Evolutionary conservation across 208 protist genomes (phyloP).

Genomic region (Trypanosoma congolense): DNA sequence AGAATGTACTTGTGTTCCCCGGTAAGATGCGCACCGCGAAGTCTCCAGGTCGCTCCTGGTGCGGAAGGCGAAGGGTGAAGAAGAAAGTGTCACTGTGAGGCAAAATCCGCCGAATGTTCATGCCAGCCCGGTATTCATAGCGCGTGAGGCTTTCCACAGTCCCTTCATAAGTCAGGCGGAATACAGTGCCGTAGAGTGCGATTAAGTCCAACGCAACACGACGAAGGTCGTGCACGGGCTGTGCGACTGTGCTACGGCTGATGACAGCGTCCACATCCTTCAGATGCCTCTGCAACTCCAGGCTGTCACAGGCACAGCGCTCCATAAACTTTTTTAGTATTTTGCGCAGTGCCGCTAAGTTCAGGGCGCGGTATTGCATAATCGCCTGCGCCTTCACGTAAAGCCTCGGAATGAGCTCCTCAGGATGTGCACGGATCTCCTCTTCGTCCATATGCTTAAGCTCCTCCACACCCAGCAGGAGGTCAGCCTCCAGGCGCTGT

Average conservation of each 20-base stretch:
- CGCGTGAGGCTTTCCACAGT: slow-evolving; percentile 34
- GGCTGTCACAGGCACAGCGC: slow-evolving; percentile 66
- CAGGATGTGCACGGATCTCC: slow-evolving; percentile 39
- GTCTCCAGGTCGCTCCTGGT: slow-evolving; percentile 50
- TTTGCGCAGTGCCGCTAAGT: slow-evolving; percentile 68
- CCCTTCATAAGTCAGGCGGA: slow-evolving; percentile 58
- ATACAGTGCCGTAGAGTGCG: slow-evolving; percentile 75
- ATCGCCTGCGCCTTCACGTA: slow-evolving; percentile 66
- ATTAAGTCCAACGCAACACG: slow-evolving; percentile 54
- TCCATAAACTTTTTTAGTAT: slow-evolving; percentile 79
- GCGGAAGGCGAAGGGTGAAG: slow-evolving; percentile 52
- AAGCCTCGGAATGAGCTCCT: slow-evolving; percentile 54
- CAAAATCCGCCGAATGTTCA: slow-evolving; percentile 57
- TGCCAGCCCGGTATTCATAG: slow-evolving; percentile 43
- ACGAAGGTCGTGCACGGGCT: slow-evolving; percentile 56
- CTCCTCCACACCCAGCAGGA: slow-evolving; percentile 29
- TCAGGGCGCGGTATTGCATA: slow-evolving; percentile 63
- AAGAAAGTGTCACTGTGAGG: slow-evolving; percentile 79
- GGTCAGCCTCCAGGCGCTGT: slow-evolving; percentile 36
- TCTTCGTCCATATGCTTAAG: slow-evolving; percentile 52
- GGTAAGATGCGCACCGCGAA: slow-evolving; percentile 75
- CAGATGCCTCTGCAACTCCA: slow-evolving; percentile 56
- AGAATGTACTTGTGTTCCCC: slow-evolving; percentile 49
- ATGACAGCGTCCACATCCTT: slow-evolving; percentile 49
- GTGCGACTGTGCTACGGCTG: slow-evolving; percentile 34